Evolutionary conservation across 352 stramenopile species (phyloP).

Genomic region (Phytophthora sp.): DNA sequence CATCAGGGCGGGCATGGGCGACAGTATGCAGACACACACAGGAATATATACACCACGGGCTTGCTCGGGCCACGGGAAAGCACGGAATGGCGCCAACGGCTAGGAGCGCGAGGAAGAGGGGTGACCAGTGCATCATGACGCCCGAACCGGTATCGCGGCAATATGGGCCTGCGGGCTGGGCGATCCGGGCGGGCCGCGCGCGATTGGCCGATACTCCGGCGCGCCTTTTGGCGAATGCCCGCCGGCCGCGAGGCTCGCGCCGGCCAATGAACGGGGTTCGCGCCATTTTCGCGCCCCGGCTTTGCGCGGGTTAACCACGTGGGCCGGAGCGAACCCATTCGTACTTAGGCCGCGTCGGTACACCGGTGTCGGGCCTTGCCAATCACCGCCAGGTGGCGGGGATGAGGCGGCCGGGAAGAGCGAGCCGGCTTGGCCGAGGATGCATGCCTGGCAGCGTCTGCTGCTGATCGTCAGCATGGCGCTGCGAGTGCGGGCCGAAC

Average conservation of each 20-base stretch:
- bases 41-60: conserved; percentile 28
- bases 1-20: conserved; percentile 15
- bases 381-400: conserved; percentile 18
- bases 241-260: no score
- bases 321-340: conserved; percentile 33
- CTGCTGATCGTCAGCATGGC: no score
- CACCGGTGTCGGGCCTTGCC: no score
- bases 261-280: conserved; percentile 13
- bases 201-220: neutral
- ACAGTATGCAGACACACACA: conserved; percentile 14
- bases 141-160: conserved; percentile 22
- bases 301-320: conserved; percentile 14
- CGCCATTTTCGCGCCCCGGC: neutral
- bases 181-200: no score
- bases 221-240: neutral
- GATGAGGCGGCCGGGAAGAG: neutral
- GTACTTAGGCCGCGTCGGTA: conserved; percentile 19
- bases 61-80: conserved; percentile 42
- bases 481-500: no score
- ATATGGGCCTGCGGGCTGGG: conserved; percentile 23
- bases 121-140: conserved; percentile 27
- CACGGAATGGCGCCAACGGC: conserved; percentile 32
- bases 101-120: conserved; percentile 20
- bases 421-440: no score
- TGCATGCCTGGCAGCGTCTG: neutral